Evolutionary conservation across 2,329 filamentous ascomycete genomes (phyloP).

Genomic region (Venturia pyrina): DNA sequence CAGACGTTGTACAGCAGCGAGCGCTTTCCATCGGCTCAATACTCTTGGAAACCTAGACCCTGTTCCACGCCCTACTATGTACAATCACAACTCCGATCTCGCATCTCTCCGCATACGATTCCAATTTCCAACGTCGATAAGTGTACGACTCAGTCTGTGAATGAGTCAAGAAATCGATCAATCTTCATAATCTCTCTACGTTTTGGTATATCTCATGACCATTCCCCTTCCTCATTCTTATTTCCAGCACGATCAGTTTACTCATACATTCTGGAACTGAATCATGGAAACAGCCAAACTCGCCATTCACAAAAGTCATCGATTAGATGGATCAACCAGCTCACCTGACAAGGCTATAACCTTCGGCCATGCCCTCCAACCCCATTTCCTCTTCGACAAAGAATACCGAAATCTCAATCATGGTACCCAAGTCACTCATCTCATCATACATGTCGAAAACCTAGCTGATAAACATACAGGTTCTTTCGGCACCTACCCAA

Average conservation of each 20-base stretch:
- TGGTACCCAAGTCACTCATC: slow-evolving; percentile 37
- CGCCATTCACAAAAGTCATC: background rate
- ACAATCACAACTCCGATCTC: background rate
- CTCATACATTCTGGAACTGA: background rate
- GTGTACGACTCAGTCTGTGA: background rate
- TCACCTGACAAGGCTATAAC: slow-evolving; percentile 14
- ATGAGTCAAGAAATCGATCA: background rate
- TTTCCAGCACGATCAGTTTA: background rate
- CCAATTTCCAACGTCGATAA: background rate
- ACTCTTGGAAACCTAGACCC: background rate
- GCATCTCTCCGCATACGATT: background rate
- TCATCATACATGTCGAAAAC: background rate
- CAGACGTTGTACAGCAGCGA: background rate
- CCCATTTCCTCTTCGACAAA: slow-evolving; percentile 60
- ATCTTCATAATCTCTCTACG: background rate
- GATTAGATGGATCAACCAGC: background rate
- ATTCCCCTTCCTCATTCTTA: background rate
- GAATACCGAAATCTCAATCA: slow-evolving; percentile 70
- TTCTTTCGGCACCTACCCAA: slow-evolving; percentile 71
- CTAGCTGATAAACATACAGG: slow-evolving; percentile 33
- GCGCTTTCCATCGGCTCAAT: background rate
- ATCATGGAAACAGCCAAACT: background rate
- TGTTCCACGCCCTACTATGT: background rate
- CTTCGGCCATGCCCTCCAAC: slow-evolving; percentile 46
- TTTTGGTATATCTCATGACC: background rate